Base-by-base conservation (phyloP, 352 stramenopile genomes). In the Pythium dissotocum region DNA sequence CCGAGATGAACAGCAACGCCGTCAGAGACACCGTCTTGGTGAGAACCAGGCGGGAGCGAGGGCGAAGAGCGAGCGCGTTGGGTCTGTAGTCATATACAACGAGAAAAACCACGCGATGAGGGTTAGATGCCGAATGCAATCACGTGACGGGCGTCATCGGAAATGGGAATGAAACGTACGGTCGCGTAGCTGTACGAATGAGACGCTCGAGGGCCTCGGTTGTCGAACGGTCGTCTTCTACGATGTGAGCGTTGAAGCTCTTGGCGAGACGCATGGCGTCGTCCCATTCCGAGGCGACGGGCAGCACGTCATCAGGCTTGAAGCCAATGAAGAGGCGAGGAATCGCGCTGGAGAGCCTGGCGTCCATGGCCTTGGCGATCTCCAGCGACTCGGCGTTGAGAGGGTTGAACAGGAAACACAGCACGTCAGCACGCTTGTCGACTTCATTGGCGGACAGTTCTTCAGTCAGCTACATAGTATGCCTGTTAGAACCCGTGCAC, bases 321-420 rank as follows among this genome's bases (percentile, higher is more conserved):
- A 82, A 76, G 42, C 79, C 87, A 30, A 94, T 68, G 28, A 90
- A 77, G 26, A 93, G 72, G 58, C 76, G 83, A 35, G 83, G 83
- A 35, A 93, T 86, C 26, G 73, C 65, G 9, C 67, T 63, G 21
- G 83, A 77, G 16, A 91, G 57, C 63, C 83, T 83, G 64, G 80
- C 82, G 62, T 80, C 76, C 68, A 83, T 58, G 33, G 87, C 80
- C 59, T 90, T 79, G 10, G 79, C 82, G 33, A 76, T 63, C 12
- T 72, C 56, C 57, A 80, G 75, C 60, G 80, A 88, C 51, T 71
- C 60, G 6, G 76, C 57, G 30, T 90, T 75, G 0, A 79, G 61
- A 32, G 86, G 86, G 60, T 94, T 83, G 61, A 87, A 77, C 36
- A 94, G 56, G 28, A 92, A 72, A 40, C 88, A 86, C 46, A 94